Base-by-base conservation (phyloP, 2,329 filamentous ascomycete species). In the Cadophora malorum region DNA sequence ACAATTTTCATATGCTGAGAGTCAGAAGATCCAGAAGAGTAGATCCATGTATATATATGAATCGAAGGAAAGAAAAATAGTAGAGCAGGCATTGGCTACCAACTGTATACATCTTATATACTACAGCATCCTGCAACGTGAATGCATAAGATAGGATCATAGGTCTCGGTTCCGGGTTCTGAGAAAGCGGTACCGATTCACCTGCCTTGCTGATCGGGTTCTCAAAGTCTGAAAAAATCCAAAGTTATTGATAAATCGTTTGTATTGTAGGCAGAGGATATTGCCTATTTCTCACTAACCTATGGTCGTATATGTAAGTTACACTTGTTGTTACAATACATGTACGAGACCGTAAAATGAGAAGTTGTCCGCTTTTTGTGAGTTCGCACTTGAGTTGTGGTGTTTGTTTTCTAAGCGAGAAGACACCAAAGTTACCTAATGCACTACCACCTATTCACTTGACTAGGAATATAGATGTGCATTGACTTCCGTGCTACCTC, bases 161-260 rank as follows among this genome's bases (percentile, higher is more conserved):
- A 59, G 55, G 55, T 59, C 55, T 59, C 55, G 55, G 55, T 59
- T 59, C 55, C 55, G 21, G 55, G 55, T 59, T 55, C 28, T 55
- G 50, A 55, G 47, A 55, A 31, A 33, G 50, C 50, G 50, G 23
- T 25, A 55, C 50, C 28, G 28, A 31, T 55, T 55, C 25, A 55
- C 50, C 25, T 55, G 50, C 50, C 25, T 33, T 55, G 10, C 50
- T 55, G 33, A 55, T 55, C 50, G 50, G 28, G 50, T 55, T 55
- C 50, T 55, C 28, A 33, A 25, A 55, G 50, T 55, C 50, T 55
- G 50, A 25, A 55, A 55, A 55, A 16, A 33, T 33, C 25, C 50
- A 55, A 28, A 31, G 23, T 31, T 33, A 33, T 55, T 55, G 50
- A 55, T 55, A 33, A 55, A 25, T 28, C 25, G 50, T 38, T 59